Evolutionary conservation across 257 asterid genomes (phyloP), one percentile per base, ranked within the genome.

Genomic region (Anisodus tanguticus): DNA sequence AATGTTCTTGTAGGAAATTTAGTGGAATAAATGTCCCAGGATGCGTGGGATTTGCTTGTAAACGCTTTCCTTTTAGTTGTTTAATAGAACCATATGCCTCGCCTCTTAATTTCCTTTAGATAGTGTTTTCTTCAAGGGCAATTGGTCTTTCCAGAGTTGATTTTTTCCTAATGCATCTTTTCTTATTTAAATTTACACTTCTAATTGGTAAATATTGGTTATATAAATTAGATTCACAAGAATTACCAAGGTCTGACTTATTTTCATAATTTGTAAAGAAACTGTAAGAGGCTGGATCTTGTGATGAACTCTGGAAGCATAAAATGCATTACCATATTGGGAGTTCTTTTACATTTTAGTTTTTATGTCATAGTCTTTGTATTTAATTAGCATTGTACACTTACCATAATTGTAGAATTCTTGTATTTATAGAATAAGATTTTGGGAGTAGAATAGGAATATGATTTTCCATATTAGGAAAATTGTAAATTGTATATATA

Each of bases 41-140:
- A 11, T 13, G 26, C 45, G 10, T 76, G 13, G 62, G 62, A 74
- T 74, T 51, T 13, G 45, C 81, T 76, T 76, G 63, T 76, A 76
- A 51, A 76, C 62, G 13, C 45, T 76, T 19, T 76, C 47, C 47
- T 76, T 64, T 51, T 12, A 13, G 19, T 51, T 26, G 62, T 10
- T 47, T 76, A 11, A 76, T 51, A 11, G 45, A 51, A 49, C 12
- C 45, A 26, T 51, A 76, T 51, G 43, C 80, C 80, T 47, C 57
- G 1, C 81, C 39, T 22, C 49, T 19, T 49, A 53, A 51, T 76
- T 76, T 54, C 26, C 62, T 51, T 49, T 3, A 9, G 9, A 22
- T 74, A 17, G 80, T 74, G 60, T 74, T 47, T 47, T 54, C 60
- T 72, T 47, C 41, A 49, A 8, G 12, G 22, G 53, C 4, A 39